Conservation (phyloP, 106 monocot genomes). For the Acorus gramineus region DNA sequence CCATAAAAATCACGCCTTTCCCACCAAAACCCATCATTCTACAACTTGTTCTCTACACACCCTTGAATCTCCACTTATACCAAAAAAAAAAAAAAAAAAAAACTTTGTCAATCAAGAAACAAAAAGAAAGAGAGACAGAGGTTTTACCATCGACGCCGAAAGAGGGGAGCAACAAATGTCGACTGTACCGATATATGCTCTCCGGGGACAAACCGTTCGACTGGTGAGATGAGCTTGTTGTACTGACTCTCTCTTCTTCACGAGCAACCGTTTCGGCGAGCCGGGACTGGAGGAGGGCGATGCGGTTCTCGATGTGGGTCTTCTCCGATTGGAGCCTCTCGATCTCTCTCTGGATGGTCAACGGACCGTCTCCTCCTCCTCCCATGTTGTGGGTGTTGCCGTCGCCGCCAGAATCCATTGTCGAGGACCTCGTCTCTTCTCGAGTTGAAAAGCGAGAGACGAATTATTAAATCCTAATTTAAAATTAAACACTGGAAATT, state of each 20-base stretch:
- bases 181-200: constrained; percentile 86
- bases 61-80: neutral
- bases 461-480: too few relatives aligned
- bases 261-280: constrained; percentile 1
- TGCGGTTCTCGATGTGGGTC: constrained; percentile 44
- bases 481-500: too few relatives aligned
- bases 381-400: too few relatives aligned
- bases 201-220: constrained; percentile 44
- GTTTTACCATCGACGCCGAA: constrained; percentile 77
- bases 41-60: too few relatives aligned
- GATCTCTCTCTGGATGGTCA: constrained; percentile 20
- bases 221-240: neutral
- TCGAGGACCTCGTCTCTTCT: too few relatives aligned
- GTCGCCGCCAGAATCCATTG: too few relatives aligned
- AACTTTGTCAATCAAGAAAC: neutral
- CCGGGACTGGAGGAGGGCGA: constrained; percentile 40
- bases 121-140: neutral
- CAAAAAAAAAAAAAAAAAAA: too few relatives aligned
- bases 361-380: too few relatives aligned
- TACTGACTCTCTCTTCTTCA: neutral
- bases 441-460: too few relatives aligned
- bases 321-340: constrained; percentile 54
- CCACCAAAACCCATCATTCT: too few relatives aligned
- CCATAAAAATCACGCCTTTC: too few relatives aligned
- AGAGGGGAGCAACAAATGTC: constrained; percentile 76